phyloP scores from a whole-genome alignment of 2,329 filamentous ascomycete genomes.

The Rhinocladiella similis region DNA sequence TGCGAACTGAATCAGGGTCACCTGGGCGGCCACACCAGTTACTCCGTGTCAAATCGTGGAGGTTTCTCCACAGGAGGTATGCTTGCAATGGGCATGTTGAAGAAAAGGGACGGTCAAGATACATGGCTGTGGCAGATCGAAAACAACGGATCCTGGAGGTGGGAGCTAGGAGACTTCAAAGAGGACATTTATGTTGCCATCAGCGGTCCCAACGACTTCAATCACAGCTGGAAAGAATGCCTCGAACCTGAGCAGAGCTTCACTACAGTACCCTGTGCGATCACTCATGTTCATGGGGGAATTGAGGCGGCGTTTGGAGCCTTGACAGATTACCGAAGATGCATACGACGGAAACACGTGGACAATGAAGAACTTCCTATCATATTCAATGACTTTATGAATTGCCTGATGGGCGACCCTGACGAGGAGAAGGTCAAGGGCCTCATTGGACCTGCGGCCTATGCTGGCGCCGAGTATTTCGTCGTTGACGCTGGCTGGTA shows the following conservation, averaged over 20 bases:
- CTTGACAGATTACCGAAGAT: conserved; percentile 35
- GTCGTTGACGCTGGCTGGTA: conserved; percentile 43
- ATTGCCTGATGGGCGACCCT: conserved; percentile 41
- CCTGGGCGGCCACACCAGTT: conserved; percentile 24
- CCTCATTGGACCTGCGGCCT: conserved; percentile 33
- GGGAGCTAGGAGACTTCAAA: conserved; percentile 39
- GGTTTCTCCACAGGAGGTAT: conserved; percentile 35
- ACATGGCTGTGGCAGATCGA: conserved; percentile 42
- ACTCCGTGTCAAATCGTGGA: conserved; percentile 31
- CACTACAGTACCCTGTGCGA: conserved; percentile 29
- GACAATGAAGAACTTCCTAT: conserved; percentile 35
- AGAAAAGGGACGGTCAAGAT: conserved; percentile 25
- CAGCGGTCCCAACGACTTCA: conserved; percentile 30
- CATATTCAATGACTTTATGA: conserved; percentile 45
- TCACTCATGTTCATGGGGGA: conserved; percentile 30
- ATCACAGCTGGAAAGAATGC: conserved; percentile 34
- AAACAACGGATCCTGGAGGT: conserved; percentile 39
- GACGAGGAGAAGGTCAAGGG: conserved; percentile 37
- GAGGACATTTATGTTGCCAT: conserved; percentile 36
- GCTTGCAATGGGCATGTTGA: conserved; percentile 36
- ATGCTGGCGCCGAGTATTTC: conserved; percentile 38
- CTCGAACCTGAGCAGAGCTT: conserved; percentile 31
- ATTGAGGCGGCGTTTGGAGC: conserved; percentile 31
- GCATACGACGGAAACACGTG: conserved; percentile 32
- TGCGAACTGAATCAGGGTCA: conserved; percentile 27